phyloP scores from a whole-genome alignment of 139 green algal genomes.

The Chlorella vulgaris region DNA sequence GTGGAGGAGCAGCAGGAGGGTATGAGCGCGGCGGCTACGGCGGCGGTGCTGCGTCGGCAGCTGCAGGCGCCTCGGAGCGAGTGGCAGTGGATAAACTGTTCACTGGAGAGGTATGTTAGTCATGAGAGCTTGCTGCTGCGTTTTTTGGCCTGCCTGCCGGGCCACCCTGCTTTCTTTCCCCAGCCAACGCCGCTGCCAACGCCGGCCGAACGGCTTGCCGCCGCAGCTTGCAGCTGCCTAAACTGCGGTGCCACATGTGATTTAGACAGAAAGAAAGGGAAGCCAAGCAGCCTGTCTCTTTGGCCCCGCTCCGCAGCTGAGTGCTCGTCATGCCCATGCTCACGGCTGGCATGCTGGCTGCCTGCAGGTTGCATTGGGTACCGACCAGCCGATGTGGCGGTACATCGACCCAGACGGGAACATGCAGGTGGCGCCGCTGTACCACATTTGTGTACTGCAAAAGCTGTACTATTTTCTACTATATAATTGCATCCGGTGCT shows the following conservation, averaged over 20 bases:
- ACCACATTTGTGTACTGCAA: background rate
- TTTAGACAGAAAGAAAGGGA: too few species aligned
- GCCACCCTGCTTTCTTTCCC: too few species aligned
- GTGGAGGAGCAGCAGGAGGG: constrained; percentile 10
- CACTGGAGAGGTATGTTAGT: constrained; percentile 19
- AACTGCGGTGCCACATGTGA: too few species aligned
- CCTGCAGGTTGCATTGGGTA: constrained; percentile 29
- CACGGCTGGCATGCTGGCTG: background rate
- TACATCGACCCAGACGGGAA: constrained; percentile 54
- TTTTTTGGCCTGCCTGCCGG: background rate
- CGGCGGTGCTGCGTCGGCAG: constrained; percentile 18
- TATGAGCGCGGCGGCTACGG: constrained; percentile 1
- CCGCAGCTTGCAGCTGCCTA: too few species aligned
- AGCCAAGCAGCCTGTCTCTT: too few species aligned
- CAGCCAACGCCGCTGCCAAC: too few species aligned
- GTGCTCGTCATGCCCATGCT: background rate
- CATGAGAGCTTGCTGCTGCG: background rate
- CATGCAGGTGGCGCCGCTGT: constrained; percentile 42
- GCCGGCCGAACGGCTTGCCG: too few species aligned
- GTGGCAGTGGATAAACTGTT: constrained; percentile 37
- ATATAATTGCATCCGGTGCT: background rate
- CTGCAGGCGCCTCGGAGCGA: background rate
- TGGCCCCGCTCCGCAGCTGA: too few species aligned
- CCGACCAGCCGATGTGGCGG: constrained; percentile 53
- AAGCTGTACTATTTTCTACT: background rate